phyloP scores from a whole-genome alignment of 345 rosid species.

The Eucalyptus melliodora region DNA sequence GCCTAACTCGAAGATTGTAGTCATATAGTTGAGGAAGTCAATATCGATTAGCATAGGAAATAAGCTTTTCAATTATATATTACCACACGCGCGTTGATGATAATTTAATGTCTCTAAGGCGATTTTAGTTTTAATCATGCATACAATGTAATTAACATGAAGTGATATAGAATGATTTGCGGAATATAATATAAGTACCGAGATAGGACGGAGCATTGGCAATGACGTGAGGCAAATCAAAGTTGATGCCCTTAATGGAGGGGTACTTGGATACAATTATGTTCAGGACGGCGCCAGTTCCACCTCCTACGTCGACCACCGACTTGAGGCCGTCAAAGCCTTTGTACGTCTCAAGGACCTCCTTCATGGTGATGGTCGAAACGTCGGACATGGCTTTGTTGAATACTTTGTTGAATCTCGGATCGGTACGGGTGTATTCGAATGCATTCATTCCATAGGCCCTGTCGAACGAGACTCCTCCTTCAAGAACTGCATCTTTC shows the following conservation, averaged over 20 bases:
- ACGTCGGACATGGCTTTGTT: neutral
- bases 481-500: slow-evolving; percentile 3
- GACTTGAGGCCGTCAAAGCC: slow-evolving; percentile 1
- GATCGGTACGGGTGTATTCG: neutral
- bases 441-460: neutral
- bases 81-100: neutral
- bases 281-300: neutral
- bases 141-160: neutral
- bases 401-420: neutral
- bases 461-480: neutral
- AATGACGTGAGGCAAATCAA: neutral
- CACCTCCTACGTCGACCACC: slow-evolving; percentile 1
- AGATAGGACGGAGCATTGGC: neutral
- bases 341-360: neutral
- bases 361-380: neutral
- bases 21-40: neutral
- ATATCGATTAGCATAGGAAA: neutral
- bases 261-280: slow-evolving; percentile 8
- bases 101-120: neutral
- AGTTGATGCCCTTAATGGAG: slow-evolving; percentile 2
- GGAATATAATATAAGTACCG: neutral
- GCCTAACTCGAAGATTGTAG: neutral
- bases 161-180: neutral
- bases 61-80: neutral
- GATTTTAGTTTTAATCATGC: neutral